Conservation (phyloP, 73 alveolate species). For the Tetrahymena malaccensis region DNA sequence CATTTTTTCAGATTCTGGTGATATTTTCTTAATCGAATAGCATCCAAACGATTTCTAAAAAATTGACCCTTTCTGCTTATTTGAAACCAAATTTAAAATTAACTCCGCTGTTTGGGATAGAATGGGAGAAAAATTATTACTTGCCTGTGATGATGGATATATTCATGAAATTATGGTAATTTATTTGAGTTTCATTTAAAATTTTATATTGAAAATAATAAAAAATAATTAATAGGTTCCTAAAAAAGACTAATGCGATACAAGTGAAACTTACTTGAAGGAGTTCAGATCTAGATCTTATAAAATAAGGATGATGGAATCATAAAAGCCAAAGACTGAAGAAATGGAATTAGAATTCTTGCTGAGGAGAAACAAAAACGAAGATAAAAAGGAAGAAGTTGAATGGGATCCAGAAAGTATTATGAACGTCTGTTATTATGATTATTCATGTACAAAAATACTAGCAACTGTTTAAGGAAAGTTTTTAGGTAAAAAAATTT, state of each 20-base stretch:
- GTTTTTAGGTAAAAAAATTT: slow-evolving; percentile 1
- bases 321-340: slow-evolving; percentile 70
- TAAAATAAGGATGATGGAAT: slow-evolving; percentile 77
- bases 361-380: slow-evolving; percentile 50
- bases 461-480: slow-evolving; percentile 61
- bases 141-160: slow-evolving; percentile 60
- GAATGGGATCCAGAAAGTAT: slow-evolving; percentile 89
- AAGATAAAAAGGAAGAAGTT: slow-evolving; percentile 71
- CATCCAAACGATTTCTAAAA: slow-evolving; percentile 39
- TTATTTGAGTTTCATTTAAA: neutral
- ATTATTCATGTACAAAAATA: slow-evolving; percentile 34
- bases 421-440: slow-evolving; percentile 34
- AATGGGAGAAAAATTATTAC: slow-evolving; percentile 41
- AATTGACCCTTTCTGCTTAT: slow-evolving; percentile 59
- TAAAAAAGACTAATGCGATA: slow-evolving; percentile 47
- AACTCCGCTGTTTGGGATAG: slow-evolving; percentile 60
- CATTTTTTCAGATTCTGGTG: slow-evolving; percentile 54
- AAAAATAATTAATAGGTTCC: slow-evolving; percentile 18
- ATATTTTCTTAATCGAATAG: slow-evolving; percentile 62
- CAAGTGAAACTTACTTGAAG: slow-evolving; percentile 52
- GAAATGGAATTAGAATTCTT: slow-evolving; percentile 63
- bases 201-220: neutral
- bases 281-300: slow-evolving; percentile 38
- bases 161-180: slow-evolving; percentile 42
- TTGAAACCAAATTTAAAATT: slow-evolving; percentile 38